Base-by-base conservation (phyloP, 2,329 filamentous ascomycete species). In the Hypoxylon sp. region DNA sequence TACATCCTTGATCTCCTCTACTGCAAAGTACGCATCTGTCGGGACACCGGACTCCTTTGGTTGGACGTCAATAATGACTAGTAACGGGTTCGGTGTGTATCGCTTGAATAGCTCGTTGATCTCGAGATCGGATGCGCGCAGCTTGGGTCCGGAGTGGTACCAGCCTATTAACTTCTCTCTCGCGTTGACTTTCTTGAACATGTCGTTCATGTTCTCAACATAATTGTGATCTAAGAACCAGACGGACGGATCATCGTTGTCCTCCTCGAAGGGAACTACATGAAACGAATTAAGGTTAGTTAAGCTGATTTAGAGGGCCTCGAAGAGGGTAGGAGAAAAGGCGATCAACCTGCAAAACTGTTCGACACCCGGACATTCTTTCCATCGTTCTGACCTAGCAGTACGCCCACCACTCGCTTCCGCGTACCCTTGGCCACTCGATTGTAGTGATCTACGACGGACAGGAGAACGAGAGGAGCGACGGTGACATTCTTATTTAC, bases 151-250 rank as follows among this genome's bases (percentile, higher is more conserved):
- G 19, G 96, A 97, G 83, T 99, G 96, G 82, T 99, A 99, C 96
- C 96, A 99, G 78, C 96, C 96, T 87, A 99, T 97, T 80, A 99
- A 88, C 89, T 98, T 98, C 85, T 99, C 96, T 71, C 93, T 87
- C 68, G 96, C 96, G 84, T 99, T 99, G 86, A 99, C 94, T 85
- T 98, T 98, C 87, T 99, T 99, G 88, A 99, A 99, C 96, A 99
- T 99, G 82, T 98, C 96, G 84, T 96, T 97, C 96, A 99, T 99
- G 75, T 91, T 93, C 83, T 99, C 96, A 81, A 99, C 93, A 78
- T 98, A 99, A 87, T 98, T 98, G 87, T 99, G 96, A 81, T 99
- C 96, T 72, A 99, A 84, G 80, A 98, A 99, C 96, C 96, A 99
- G 79, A 99, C 96, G 36, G 95, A 97, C 2, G 95, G 95, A 79